Evolutionary conservation across 345 rosid genomes (phyloP), one percentile per base, ranked within the genome.

Genomic region (Euphorbia pulcherrima): DNA sequence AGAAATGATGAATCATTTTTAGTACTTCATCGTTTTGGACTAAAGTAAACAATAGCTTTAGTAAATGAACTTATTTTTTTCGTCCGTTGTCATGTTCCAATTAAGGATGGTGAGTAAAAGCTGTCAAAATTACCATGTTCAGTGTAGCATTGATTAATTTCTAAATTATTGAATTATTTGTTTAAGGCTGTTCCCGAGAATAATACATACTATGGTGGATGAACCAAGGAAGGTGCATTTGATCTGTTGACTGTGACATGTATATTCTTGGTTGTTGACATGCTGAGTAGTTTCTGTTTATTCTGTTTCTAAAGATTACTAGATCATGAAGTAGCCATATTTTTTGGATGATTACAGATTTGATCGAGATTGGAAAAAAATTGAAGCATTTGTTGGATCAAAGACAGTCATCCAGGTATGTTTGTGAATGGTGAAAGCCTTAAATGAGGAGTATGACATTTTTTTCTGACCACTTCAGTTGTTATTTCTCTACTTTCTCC

Each of bases 351-450:
- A 12, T 58, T 64, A 55, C 78, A 93, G 97, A 61, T 93, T 90
- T 70, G 98, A 93, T 74, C 90, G 98, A 60, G 97, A 93, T 58
- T 90, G 98, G 98, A 93, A 93, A 86, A 93, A 90, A 84, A 93
- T 93, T n/a, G 97, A 89, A 68, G 98, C 96, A 20, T 90, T 88
- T 81, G 83, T 93, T 67, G 97, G 97, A 64, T 87, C 98, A 48
- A 93, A 93, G 80, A 88, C 94, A 18, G 97, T 90, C 33, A 90
- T 90, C 39, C 98, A 92, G 96, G 98, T 92, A 83, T 51, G 23
- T 57, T 40, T 14, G 26, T 55, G 29, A 30, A 29, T 14, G 17
- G 20, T 9, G 27, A 27, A 30, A 37, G 28, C 73, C 27, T 57
- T 37, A 20, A 24, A 33, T 14, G 8, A 14, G 13, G 23, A 20